Evolutionary conservation across 2,329 filamentous ascomycete species (phyloP), one percentile per base, ranked within the genome.

Genomic region (Alternaria sp.): DNA sequence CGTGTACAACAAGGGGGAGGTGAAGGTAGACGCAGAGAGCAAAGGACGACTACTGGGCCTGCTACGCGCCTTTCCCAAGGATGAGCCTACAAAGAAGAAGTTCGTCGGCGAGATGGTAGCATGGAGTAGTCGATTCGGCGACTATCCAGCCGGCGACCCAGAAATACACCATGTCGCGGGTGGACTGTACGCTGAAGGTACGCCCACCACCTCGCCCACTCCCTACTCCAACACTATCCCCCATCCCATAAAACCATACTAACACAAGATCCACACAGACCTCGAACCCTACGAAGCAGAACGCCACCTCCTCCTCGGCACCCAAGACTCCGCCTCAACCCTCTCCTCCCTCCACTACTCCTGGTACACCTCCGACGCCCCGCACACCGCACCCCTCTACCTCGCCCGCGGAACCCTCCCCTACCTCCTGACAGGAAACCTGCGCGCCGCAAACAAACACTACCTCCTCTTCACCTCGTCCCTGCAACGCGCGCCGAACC

Each of bases 81-180:
- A 91, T 57, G 96, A 99, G 82, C 95, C 95, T 4, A 97, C 92
- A 59, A 88, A 94, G 76, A 98, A 97, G 88, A 93, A 93, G 81
- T 97, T 94, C 76, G 91, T 98, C 45, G 89, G 87, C 23, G 94
- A 97, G 78, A 91, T 94, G 77, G 89, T 97, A 70, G 87, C 86
- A 87, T 99, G 96, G 96, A 96, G 93, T 61, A 86, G 89, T 59
- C 95, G 91, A 78, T 91, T 89, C 75, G 93, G 94, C 70, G 92
- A 96, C 49, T 93, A 92, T 78, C 94, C 96, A 51, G 91, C 93
- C 54, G 96, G 96, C 63, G 96, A 99, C 76, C 91, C 95, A 3
- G 96, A 98, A 74, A 85, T 99, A 59, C 96, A 99, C 81, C 94
- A 98, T 81, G 93, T 97, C 46, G 90, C 90, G 36, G 96, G 96